Evolutionary conservation across 2,329 filamentous ascomycete genomes (phyloP), one percentile per base, ranked within the genome.

Genomic region (Neofusicoccum parvum): DNA sequence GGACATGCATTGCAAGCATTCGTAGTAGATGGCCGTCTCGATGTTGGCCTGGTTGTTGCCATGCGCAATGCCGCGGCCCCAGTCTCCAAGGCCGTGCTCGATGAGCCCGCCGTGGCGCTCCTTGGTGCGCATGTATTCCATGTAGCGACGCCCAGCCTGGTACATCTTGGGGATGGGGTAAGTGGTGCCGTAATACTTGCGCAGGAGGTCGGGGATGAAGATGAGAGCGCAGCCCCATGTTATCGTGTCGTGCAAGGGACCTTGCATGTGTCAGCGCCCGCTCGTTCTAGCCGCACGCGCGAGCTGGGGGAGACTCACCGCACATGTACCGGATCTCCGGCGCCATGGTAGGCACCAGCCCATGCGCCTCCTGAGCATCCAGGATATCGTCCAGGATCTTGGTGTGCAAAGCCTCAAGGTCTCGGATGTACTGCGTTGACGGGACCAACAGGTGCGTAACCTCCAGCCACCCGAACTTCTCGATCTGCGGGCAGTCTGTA

Each of bases 401-500:
- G 45, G 79, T 76, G 66, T 82, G 81, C 0, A 83, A 70, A 0
- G 78, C 73, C 64, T 83, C 81, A 73, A 82, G 80, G 53, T 82
- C 80, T 6, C 79, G 77, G 23, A 82, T 76, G 60, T 82, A 82
- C 63, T 82, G 81, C 0, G 80, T 81, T 0, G 79, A 77, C 0
- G 80, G 79, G 14, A 78, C 78, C 5, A 83, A 79, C 11, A 83
- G 72, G 62, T 80, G 78, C 1, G 81, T 81, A 5, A 82, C 81
- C 69, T 83, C 81, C 0, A 82, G 75, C 81, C 81, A 83, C 0
- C 79, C 81, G 48, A 83, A 83, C 66, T 83, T 83, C 68, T 83
- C 46, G 46, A 49, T 49, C 17, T 49, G 46, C 17, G 46, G 46
- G 17, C 46, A 32, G 68, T 83, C 80, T 2, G 81, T 83, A 66